Base-by-base conservation (phyloP, 192 early-diverging fungal species). In the Gonapodya sp. region DNA sequence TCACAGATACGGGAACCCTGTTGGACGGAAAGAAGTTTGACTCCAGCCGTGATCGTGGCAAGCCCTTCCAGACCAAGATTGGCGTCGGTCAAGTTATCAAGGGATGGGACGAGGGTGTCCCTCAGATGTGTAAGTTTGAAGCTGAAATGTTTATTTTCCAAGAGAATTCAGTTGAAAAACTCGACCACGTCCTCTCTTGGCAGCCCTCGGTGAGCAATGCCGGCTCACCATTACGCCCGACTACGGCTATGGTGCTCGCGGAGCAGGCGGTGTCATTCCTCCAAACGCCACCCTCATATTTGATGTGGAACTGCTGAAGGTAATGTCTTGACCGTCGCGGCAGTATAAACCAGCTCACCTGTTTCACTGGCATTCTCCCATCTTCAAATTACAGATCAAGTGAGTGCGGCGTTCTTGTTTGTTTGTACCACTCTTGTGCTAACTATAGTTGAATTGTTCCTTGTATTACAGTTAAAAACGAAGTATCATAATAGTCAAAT, bases 41-140 rank as follows among this genome's bases (percentile, higher is more conserved):
- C 82, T 87, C 87, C 73, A 94, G 93, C 83, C 85, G 85, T 32
- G 83, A 84, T 73, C 84, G 84, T 80, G 86, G 86, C 73, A 86
- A 91, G 82, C 75, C 75, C 75, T 77, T 77, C 75, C 8, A 79
- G 87, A 32, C 30, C 75, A 77, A 18, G 18, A 77, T 89, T 31
- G 91, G 91, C 0, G 79, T 79, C 78, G 87, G 87, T 33, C 81
- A 83, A 37, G 92, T 93, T 32, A 93, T 94, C 81, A 78, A 87
- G 34, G 93, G 91, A n/a, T 94, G 92, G 92, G 93, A 94, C 73
- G 87, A 89, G 16, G 92, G 89, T 74, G 81, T 93, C 72, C 83
- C 88, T 78, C 86, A 86, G 36, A 94, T 94, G 93, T 82, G 46
- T 64, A 64, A 16, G 46, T 8, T 64, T 64, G 8, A n/a, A n/a